Percentiles rank a stretch among this genome's conserved stretches.
phyloP scores from a whole-genome alignment of 345 rosid genomes.

The Anastatica hierochuntica region DNA sequence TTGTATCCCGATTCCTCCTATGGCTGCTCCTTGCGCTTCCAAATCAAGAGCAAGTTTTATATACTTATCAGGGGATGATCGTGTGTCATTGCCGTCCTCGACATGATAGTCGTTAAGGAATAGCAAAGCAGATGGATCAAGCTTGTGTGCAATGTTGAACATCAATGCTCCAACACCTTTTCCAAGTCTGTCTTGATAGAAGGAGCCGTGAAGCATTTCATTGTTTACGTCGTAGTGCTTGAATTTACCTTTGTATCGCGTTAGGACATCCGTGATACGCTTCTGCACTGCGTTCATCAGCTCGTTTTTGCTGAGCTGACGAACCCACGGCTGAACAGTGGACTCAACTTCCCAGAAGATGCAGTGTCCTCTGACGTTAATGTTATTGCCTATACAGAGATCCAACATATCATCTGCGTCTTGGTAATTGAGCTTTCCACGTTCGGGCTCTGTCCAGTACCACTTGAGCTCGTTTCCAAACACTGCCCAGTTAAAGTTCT shows the following conservation, averaged over 20 bases:
- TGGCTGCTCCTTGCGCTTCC: constrained; percentile 56
- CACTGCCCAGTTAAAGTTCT: constrained; percentile 81
- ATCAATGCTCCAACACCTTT: constrained; percentile 49
- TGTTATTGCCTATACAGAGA: constrained; percentile 47
- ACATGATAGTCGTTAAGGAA: constrained; percentile 87
- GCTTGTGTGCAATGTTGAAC: constrained; percentile 64
- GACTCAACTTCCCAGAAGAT: constrained; percentile 48
- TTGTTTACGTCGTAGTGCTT: constrained; percentile 63
- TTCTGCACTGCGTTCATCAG: constrained; percentile 33
- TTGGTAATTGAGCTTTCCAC: constrained; percentile 62
- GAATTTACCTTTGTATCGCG: constrained; percentile 62
- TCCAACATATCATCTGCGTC: constrained; percentile 84
- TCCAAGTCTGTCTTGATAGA: constrained; percentile 59
- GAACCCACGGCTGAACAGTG: constrained; percentile 39
- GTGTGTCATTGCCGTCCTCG: constrained; percentile 63
- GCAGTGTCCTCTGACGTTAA: constrained; percentile 46
- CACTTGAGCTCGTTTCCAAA: constrained; percentile 90
- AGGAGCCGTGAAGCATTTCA: constrained; percentile 64
- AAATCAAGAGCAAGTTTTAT: constrained; percentile 47
- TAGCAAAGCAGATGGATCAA: constrained; percentile 58
- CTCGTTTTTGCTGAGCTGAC: constrained; percentile 28
- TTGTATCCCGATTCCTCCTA: constrained; percentile 47
- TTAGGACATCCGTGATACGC: constrained; percentile 32
- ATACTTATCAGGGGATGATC: constrained; percentile 67
- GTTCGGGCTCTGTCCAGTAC: constrained; percentile 80